phyloP scores from a whole-genome alignment of 129 eudicot genomes.

The Artemisia annua region DNA sequence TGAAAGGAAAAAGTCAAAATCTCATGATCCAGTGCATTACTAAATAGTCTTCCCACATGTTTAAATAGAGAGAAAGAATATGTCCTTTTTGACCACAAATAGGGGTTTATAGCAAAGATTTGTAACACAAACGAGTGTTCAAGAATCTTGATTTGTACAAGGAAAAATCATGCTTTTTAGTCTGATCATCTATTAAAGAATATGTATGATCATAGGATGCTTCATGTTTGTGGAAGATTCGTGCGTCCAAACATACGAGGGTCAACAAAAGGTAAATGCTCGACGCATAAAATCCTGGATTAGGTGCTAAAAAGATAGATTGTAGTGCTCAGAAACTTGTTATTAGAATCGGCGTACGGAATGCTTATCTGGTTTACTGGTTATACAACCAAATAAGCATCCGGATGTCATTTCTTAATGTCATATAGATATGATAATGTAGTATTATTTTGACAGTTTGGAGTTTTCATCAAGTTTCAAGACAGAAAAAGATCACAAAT shows the following conservation, averaged over 20 bases:
- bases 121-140: constrained; percentile 10
- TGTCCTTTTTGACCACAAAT: constrained; percentile 22
- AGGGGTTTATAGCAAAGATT: constrained; percentile 17
- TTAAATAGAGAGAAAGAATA: constrained; percentile 9
- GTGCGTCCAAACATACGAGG: background rate
- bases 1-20: constrained; percentile 18
- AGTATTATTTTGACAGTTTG: too few relatives aligned
- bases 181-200: constrained; percentile 24
- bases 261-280: constrained; percentile 21
- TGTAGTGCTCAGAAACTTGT: constrained; percentile 10
- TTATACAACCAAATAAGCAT: constrained; percentile 13
- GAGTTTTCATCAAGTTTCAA: background rate
- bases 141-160: constrained; percentile 32
- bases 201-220: constrained; percentile 27
- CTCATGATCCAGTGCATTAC: constrained; percentile 28
- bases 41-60: constrained; percentile 20
- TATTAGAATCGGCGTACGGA: background rate
- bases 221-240: constrained; percentile 28
- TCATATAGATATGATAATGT: background rate
- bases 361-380: background rate
- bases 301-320: constrained; percentile 23
- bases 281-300: constrained; percentile 23
- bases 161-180: constrained; percentile 30
- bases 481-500: background rate
- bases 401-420: background rate